Evolutionary conservation across 768 basidiomycete genomes (phyloP).

Genomic region (Vararia minispora): DNA sequence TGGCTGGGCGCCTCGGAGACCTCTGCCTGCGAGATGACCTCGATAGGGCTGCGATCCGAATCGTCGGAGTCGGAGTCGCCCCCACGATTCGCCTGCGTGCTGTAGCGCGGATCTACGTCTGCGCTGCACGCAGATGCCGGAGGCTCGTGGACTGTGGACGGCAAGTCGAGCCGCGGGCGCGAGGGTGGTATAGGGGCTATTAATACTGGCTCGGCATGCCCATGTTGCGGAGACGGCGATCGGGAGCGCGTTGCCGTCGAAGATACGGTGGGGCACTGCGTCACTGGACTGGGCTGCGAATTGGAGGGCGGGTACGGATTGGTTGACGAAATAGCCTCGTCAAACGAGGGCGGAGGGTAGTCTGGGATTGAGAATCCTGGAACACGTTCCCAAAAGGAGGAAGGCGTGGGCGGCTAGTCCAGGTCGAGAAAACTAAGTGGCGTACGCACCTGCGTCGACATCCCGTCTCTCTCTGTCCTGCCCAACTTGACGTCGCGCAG

Average conservation of each 20-base stretch:
- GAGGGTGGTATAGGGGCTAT: constrained; percentile 11
- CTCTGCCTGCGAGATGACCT: constrained; percentile 12
- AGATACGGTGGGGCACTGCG: constrained; percentile 6
- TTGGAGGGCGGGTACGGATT: constrained; percentile 7
- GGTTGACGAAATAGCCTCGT: constrained; percentile 38
- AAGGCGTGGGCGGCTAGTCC: constrained; percentile 1
- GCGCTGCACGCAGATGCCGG: constrained; percentile 2
- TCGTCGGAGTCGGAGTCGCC: constrained; percentile 13
- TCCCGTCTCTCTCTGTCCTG: constrained; percentile 15
- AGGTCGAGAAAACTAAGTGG: background rate
- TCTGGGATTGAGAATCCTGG: constrained; percentile 30
- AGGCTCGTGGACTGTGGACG: constrained; percentile 1
- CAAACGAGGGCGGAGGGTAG: constrained; percentile 68
- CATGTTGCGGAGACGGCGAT: constrained; percentile 1
- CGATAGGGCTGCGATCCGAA: constrained; percentile 11
- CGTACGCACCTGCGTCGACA: constrained; percentile 21
- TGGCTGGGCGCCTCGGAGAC: constrained; percentile 3
- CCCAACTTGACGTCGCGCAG: constrained; percentile 5
- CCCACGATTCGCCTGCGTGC: constrained; percentile 14
- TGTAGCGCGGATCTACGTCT: no score
- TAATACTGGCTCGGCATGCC: constrained; percentile 7
- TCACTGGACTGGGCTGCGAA: no score
- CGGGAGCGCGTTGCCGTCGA: constrained; percentile 6
- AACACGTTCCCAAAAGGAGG: background rate
- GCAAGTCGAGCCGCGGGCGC: constrained; percentile 8